phyloP scores from a whole-genome alignment of 805 yeast species.

The Myxozyma melibiosi region DNA sequence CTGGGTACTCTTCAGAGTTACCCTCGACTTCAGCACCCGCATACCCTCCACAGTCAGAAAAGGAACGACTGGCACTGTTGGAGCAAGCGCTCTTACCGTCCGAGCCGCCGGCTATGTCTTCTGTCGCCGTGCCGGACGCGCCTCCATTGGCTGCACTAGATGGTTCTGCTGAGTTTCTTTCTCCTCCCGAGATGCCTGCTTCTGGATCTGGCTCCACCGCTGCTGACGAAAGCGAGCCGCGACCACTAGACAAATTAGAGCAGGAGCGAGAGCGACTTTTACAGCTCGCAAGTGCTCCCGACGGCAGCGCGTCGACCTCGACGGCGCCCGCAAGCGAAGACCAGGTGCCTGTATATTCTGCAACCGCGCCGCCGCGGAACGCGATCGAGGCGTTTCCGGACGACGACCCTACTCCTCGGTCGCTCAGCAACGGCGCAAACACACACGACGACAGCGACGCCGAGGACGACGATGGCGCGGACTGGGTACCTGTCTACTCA shows the following conservation, averaged over 20 bases:
- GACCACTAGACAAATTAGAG: constrained; percentile 24
- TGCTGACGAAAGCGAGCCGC: not conserved
- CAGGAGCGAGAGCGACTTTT: constrained; percentile 22
- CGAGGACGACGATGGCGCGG: constrained; percentile 12
- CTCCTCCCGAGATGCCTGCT: not conserved
- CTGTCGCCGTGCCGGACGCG: not conserved
- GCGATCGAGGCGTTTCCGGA: constrained; percentile 10
- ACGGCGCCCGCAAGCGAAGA: not conserved
- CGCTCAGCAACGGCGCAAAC: not conserved
- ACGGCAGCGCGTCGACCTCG: not conserved
- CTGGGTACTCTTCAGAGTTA: not conserved
- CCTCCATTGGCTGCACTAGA: constrained; percentile 19
- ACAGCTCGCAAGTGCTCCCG: constrained; percentile 19
- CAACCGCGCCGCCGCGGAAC: constrained; percentile 18
- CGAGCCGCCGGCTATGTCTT: constrained; percentile 44
- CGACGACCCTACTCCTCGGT: not conserved
- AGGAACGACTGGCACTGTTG: constrained; percentile 54
- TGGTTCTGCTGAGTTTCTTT: not conserved
- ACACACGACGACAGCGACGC: not conserved
- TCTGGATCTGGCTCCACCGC: not conserved
- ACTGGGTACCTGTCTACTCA: constrained; percentile 30
- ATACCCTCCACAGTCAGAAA: constrained; percentile 50
- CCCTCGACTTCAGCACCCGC: not conserved
- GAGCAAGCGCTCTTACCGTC: constrained; percentile 69
- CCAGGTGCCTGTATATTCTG: constrained; percentile 17